Conservation (phyloP, 2,329 filamentous ascomycete species). For the Phialocephala sp. region DNA sequence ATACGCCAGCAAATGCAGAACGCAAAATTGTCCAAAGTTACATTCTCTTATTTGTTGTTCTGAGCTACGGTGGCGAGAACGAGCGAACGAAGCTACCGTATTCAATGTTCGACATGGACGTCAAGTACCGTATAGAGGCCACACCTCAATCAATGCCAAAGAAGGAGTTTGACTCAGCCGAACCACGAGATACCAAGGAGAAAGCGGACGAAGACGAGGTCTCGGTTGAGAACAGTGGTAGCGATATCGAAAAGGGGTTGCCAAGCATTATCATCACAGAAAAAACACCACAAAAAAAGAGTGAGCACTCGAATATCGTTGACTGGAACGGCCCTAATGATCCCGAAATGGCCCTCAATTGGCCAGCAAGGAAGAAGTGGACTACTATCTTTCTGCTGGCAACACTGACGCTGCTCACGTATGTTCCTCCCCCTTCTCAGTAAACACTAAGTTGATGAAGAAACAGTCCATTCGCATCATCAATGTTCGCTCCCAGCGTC, state of each 20-base stretch:
- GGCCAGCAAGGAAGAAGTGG: constrained; percentile 28
- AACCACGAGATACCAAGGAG: not conserved
- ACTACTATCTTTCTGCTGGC: constrained; percentile 36
- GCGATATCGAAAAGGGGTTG: constrained; percentile 1
- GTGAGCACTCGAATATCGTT: constrained; percentile 42
- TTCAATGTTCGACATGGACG: not conserved
- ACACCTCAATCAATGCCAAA: not conserved
- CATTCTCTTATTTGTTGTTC: too few relatives aligned
- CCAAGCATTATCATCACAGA: not conserved
- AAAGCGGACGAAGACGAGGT: not conserved
- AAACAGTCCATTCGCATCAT: constrained; percentile 50
- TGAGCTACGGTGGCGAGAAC: too few relatives aligned
- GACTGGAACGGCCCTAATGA: constrained; percentile 63
- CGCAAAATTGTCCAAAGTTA: too few relatives aligned
- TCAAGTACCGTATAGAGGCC: not conserved
- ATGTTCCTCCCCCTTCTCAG: constrained; percentile 27
- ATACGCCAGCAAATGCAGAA: too few relatives aligned
- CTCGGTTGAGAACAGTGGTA: not conserved
- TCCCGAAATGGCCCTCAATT: constrained; percentile 61
- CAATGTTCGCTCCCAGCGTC: constrained; percentile 56
- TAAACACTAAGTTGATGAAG: not conserved
- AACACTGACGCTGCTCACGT: constrained; percentile 38
- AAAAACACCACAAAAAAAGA: not conserved
- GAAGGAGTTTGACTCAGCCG: not conserved
- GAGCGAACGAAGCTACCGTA: too few relatives aligned